Percentiles rank a stretch among this genome's conserved stretches.
Evolutionary conservation across 1,139 yeast species (phyloP).

Genomic region (Diutina ranongensis): DNA sequence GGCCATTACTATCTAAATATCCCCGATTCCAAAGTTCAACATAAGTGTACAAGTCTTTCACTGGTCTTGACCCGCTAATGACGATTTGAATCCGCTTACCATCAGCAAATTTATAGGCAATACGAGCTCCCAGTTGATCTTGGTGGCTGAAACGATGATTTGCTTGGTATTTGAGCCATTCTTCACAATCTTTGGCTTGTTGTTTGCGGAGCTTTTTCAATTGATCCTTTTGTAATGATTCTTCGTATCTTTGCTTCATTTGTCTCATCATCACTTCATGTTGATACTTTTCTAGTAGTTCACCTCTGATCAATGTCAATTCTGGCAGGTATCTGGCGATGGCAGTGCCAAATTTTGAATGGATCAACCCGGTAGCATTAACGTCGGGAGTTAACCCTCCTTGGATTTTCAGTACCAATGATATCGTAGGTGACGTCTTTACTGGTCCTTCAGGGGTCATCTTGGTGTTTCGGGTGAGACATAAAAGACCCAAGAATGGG

Average conservation of each 20-base stretch:
- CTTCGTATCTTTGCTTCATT: slow-evolving; percentile 72
- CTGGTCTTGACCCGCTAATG: slow-evolving; percentile 32
- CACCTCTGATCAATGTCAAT: slow-evolving; percentile 45
- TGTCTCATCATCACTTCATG: slow-evolving; percentile 53
- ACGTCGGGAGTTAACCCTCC: slow-evolving; percentile 40
- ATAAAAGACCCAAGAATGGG: slow-evolving; percentile 69
- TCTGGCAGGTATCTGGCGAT: slow-evolving; percentile 51
- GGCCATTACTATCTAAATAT: slow-evolving; percentile 11
- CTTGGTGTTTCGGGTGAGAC: slow-evolving; percentile 40
- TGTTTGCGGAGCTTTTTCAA: slow-evolving; percentile 19
- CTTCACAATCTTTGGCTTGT: slow-evolving; percentile 16
- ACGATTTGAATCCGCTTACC: slow-evolving; percentile 38
- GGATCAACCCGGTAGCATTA: slow-evolving; percentile 15
- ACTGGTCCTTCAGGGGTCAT: slow-evolving; percentile 53
- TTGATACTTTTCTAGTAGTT: slow-evolving; percentile 47
- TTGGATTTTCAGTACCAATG: slow-evolving; percentile 55
- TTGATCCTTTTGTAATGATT: slow-evolving; percentile 51
- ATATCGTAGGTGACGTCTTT: slow-evolving; percentile 41
- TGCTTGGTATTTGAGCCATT: slow-evolving; percentile 29
- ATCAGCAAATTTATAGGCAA: slow-evolving; percentile 47
- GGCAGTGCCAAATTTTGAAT: slow-evolving; percentile 29
- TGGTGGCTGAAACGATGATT: slow-evolving; percentile 4
- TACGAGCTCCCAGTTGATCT: slow-evolving; percentile 23
- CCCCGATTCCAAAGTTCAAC: slow-evolving; percentile 29
- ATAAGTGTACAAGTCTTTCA: slow-evolving; percentile 50